Percentiles rank a stretch among this genome's conserved stretches.
Conservation (phyloP, 1,284 basidiomycete species). For the Microbotryomycetes sp. region DNA sequence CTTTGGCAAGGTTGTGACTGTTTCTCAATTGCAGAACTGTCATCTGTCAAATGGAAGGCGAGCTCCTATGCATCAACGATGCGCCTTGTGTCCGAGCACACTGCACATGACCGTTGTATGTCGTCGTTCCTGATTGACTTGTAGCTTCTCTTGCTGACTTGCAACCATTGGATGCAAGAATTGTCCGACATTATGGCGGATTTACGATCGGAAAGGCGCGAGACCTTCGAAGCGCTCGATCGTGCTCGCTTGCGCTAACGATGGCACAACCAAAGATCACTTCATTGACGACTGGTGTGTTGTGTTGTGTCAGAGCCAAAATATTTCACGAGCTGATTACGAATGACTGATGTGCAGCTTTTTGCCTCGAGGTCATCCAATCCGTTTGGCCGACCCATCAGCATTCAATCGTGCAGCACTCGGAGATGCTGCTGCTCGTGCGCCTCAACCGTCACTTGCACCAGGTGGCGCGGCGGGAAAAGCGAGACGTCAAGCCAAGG, state of each 20-base stretch:
- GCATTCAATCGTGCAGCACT: conserved; percentile 27
- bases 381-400: conserved; percentile 20
- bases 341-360: too few relatives aligned
- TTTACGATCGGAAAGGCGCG: conserved; percentile 25
- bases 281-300: conserved; percentile 30
- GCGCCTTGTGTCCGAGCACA: conserved; percentile 15
- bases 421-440: conserved; percentile 5
- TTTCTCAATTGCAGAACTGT: conserved; percentile 24
- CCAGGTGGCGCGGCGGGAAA: background rate
- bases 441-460: background rate
- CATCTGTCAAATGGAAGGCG: conserved; percentile 3
- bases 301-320: background rate
- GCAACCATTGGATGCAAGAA: conserved; percentile 14
- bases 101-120: conserved; percentile 16
- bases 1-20: too few relatives aligned
- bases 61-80: conserved; percentile 3
- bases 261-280: conserved; percentile 26
- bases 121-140: background rate
- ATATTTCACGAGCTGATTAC: background rate
- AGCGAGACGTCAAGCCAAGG: conserved; percentile 1
- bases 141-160: background rate
- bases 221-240: conserved; percentile 25
- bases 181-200: conserved; percentile 25
- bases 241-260: conserved; percentile 26
- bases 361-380: conserved; percentile 27